These are phyloP conservation scores for Alnus glutinosa DNA, from an alignment of 306 rosid genomes.

Conservation along the genomic window DNA sequence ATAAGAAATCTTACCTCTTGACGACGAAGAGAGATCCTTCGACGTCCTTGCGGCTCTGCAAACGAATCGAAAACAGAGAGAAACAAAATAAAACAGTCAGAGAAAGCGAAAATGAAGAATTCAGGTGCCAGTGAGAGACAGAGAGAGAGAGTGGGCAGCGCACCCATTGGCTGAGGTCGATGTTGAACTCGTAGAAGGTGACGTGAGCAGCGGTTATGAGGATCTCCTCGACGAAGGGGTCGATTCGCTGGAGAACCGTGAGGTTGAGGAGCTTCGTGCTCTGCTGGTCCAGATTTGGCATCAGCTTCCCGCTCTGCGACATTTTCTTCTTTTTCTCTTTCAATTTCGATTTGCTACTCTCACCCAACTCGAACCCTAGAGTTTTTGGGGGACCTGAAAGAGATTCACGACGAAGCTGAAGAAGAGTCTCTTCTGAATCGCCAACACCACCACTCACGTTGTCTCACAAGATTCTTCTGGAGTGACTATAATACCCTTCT, in stretches of 20 bases:
- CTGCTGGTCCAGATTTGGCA: slow-evolving; percentile 62
- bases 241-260: slow-evolving; percentile 61
- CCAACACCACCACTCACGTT: slow-evolving; percentile 34
- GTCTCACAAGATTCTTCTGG: background rate
- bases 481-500: background rate
- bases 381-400: slow-evolving; percentile 7
- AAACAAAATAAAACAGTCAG: background rate
- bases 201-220: slow-evolving; percentile 66
- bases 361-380: background rate
- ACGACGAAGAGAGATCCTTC: slow-evolving; percentile 69
- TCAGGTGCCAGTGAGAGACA: background rate
- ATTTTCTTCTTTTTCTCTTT: slow-evolving; percentile 5
- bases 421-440: slow-evolving; percentile 17
- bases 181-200: slow-evolving; percentile 61
- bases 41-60: slow-evolving; percentile 61
- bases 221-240: slow-evolving; percentile 58
- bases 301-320: slow-evolving; percentile 60
- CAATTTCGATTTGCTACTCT: slow-evolving; percentile 35
- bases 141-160: background rate
- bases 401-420: slow-evolving; percentile 27
- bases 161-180: slow-evolving; percentile 64
- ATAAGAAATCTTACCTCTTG: slow-evolving; percentile 33
- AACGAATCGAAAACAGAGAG: slow-evolving; percentile 8
- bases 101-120: background rate
- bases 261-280: slow-evolving; percentile 63